Base-by-base conservation (phyloP, 1,284 basidiomycete species). In the Cutaneotrichosporon sp. region DNA sequence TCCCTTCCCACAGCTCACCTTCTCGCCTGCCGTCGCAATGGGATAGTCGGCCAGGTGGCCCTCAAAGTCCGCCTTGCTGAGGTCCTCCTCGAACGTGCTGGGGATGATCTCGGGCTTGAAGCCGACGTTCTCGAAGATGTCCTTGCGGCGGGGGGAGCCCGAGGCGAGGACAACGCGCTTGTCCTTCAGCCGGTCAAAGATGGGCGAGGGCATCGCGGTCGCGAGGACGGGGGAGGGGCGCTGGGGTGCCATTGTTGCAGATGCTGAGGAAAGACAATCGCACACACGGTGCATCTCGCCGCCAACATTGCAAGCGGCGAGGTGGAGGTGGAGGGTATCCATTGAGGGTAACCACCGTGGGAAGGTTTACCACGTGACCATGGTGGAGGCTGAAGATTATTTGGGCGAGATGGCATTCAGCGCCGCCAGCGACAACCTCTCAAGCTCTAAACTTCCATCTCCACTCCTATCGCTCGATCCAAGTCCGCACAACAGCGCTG, bases 31-130 rank as follows among this genome's bases (percentile, higher is more conserved):
- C 0, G 94, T 98, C 9, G 94, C 88, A 6, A 97, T 91, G 0
- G 95, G 92, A 75, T 99, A 98, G 74, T 97, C 92, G 62, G 92
- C 90, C 18, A 90, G 84, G 65, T 91, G 85, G 27, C 87, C 86
- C 62, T 88, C 72, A 62, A 81, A 98, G 3, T 85, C 84, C 20
- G 80, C 80, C 53, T 89, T 82, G 0, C 86, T 83, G 16, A 98
- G 81, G 71, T 95, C 83, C 78, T 98, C 95, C 42, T 86, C 84
- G 68, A 98, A 98, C 0, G 84, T 90, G 2, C 93, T 95, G 0
- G 93, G 90, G 0, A 97, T 83, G 61, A 97, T 85, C 75, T 97
- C 92, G 1, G 93, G 92, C 50, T 84, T 82, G 33, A 97, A 75
- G 18, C 95, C 92, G 78, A 87, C 86, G 58, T 83, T 88, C 60